Base-by-base conservation (phyloP, 2,329 filamentous ascomycete species). In the Phialocephala sp. region DNA sequence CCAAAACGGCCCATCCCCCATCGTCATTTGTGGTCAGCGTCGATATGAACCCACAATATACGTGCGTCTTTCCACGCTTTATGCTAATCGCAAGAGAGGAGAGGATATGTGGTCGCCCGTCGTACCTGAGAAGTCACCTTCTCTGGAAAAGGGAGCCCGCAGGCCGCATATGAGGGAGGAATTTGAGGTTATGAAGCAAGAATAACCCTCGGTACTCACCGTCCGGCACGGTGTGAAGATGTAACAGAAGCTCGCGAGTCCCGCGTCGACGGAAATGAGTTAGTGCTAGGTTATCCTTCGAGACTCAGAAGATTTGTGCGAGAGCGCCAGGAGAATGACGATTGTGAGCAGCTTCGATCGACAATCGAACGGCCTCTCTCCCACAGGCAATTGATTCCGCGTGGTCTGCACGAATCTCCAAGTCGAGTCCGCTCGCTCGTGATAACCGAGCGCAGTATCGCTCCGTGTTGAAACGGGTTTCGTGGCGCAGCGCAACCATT, bases 21-120 rank as follows among this genome's bases (percentile, higher is more conserved):
- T 27, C 32, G 58, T 60, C 58, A 60, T 60, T 20, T 47, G 41
- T 24, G 27, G 57, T 57, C 32, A 57, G 50, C 8, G 27, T 35
- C 32, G 22, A 54, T 54, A 54, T 54, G 45, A 22, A 50, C 24
- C 8, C 50, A 8, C 50, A 54, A 54, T 54, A 24, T 54, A 54
- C 50, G 14, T 54, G 50, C 45, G 14, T 50, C 45, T 18, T 27
- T 4, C 50, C 24, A 54, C 27, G 18, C 22, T 54, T 54, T 54
- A 54, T 54, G 50, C 50, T 32, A 54, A 54, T 54, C 11, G 11
- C 43, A n/a, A 32, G 50, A 54, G 50, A 35, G 22, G 22, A 11
- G 2, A 54, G 24, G 15, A 54, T 54, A 54, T 54, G 50, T 54
- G 12, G n/a, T 27, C 14, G 32, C 18, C 27, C 50, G 24, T 35